phyloP scores from a whole-genome alignment of 352 stramenopile genomes.

The Pythium phragmiticola region DNA sequence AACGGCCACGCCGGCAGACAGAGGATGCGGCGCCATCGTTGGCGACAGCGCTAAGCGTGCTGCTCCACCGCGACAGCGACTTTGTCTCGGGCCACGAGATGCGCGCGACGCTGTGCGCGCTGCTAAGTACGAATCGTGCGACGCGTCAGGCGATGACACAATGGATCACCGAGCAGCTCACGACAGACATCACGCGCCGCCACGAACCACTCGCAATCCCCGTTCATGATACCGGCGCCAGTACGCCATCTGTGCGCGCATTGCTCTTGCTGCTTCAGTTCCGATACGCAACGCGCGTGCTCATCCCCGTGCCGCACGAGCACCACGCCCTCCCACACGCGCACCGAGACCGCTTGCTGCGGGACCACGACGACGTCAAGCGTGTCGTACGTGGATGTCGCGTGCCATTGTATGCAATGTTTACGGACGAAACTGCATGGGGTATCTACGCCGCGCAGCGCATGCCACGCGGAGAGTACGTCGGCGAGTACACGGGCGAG shows the following conservation, averaged over 20 bases:
- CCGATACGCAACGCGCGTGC: slow-evolving; percentile 32
- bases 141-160: not conserved
- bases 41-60: slow-evolving; percentile 5
- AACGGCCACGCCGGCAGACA: not conserved
- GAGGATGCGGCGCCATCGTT: not conserved
- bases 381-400: slow-evolving; percentile 30
- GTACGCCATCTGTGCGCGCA: not conserved
- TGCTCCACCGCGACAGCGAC: slow-evolving; percentile 17
- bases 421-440: slow-evolving; percentile 44
- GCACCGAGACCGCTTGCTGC: slow-evolving; percentile 20
- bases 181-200: slow-evolving; percentile 17
- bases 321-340: slow-evolving; percentile 31
- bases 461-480: slow-evolving; percentile 36
- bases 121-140: slow-evolving; percentile 8
- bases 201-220: slow-evolving; percentile 9
- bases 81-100: slow-evolving; percentile 9
- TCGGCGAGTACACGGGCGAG: slow-evolving; percentile 66
- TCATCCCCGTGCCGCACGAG: slow-evolving; percentile 23
- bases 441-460: slow-evolving; percentile 33
- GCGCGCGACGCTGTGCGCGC: not conserved
- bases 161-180: slow-evolving; percentile 9
- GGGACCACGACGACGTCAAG: slow-evolving; percentile 20
- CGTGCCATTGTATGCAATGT: slow-evolving; percentile 34
- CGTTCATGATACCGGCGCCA: not conserved
- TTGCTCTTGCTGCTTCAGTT: slow-evolving; percentile 29